A percentile compares a stretch with the other conserved stretches of the same genome.
Evolutionary conservation across 441 rosid genomes (phyloP).

Genomic region (Croton setiger): DNA sequence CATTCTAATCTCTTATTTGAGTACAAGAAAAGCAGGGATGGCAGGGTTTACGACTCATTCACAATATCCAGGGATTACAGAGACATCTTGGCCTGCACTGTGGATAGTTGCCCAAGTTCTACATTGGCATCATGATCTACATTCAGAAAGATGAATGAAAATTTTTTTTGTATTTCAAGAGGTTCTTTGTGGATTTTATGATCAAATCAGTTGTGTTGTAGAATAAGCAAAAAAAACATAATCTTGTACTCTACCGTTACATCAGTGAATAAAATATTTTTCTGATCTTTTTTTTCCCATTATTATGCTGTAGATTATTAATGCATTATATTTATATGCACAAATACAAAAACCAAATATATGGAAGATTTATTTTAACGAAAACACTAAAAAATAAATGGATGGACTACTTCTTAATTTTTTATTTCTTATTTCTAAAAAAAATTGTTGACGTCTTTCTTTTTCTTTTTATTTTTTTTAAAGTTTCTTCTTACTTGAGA

Average conservation of each 20-base stretch:
- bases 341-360: neutral
- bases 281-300: neutral
- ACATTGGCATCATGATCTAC: conserved; percentile 49
- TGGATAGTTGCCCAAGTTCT: conserved; percentile 61
- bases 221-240: neutral
- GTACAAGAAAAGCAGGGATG: conserved; percentile 81
- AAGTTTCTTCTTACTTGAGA: too few relatives aligned
- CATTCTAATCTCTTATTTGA: conserved; percentile 64
- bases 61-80: conserved; percentile 59
- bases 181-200: too few relatives aligned
- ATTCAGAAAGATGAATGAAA: neutral
- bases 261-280: neutral
- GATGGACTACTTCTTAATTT: too few relatives aligned
- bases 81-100: conserved; percentile 61
- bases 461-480: too few relatives aligned
- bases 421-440: too few relatives aligned
- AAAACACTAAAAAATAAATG: too few relatives aligned
- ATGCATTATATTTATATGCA: neutral
- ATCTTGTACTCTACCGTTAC: neutral
- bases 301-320: neutral
- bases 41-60: conserved; percentile 72
- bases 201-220: neutral
- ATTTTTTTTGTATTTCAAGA: too few relatives aligned
- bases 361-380: too few relatives aligned
- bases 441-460: too few relatives aligned